phyloP scores from a whole-genome alignment of 352 stramenopile species.

The Globisporangium rhizosaccharum region DNA sequence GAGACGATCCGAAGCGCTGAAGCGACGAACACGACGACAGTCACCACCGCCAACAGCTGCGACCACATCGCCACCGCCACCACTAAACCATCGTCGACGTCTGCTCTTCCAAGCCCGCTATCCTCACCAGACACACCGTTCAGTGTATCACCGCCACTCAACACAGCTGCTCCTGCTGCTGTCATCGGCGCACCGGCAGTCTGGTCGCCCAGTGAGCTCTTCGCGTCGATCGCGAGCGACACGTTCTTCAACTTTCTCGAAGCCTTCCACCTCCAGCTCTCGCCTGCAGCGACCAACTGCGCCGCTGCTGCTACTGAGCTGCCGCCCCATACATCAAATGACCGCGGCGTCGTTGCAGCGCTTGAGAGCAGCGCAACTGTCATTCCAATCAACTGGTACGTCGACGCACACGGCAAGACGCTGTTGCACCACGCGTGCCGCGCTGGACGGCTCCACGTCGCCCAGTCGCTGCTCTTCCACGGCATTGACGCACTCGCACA shows the following conservation, averaged over 20 bases:
- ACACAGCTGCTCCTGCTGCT: background rate
- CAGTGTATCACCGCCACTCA: background rate
- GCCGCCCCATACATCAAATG: background rate
- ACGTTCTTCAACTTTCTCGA: constrained; percentile 18
- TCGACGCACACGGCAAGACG: constrained; percentile 48
- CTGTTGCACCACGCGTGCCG: constrained; percentile 63
- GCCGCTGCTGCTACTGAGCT: background rate
- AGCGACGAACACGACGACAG: no score
- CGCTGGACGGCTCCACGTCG: constrained; percentile 39
- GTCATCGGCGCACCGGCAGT: background rate
- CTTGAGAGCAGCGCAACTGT: background rate
- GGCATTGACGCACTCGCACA: constrained; percentile 28
- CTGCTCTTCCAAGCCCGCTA: no score
- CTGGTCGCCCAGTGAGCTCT: constrained; percentile 14
- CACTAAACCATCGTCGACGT: background rate
- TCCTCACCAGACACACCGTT: background rate
- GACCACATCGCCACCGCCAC: background rate
- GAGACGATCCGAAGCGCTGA: background rate
- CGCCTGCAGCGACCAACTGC: background rate
- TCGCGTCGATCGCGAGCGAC: constrained; percentile 9
- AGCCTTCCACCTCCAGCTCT: constrained; percentile 13
- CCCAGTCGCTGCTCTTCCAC: constrained; percentile 54
- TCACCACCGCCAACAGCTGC: background rate
- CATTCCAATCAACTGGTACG: constrained; percentile 29
- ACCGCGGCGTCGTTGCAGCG: no score